These are phyloP conservation scores for Erysiphe pulchra DNA, from an alignment of 2,329 filamentous ascomycete species.

Conservation along the genomic window DNA sequence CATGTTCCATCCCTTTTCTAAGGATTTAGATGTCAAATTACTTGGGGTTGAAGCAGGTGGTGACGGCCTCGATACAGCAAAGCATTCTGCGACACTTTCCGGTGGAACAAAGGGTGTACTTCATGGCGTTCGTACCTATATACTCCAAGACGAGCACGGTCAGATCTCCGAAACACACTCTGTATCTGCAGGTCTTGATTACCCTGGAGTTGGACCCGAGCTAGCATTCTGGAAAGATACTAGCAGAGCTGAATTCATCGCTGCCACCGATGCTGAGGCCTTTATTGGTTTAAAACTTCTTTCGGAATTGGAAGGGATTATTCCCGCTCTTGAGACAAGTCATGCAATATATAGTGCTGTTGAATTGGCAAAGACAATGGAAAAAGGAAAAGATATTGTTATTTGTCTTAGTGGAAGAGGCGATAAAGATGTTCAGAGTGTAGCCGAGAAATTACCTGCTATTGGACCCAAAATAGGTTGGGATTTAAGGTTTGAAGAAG, in stretches of 20 bases:
- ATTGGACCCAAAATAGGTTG: conserved; percentile 71
- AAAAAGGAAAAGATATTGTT: conserved; percentile 67
- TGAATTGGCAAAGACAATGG: conserved; percentile 79
- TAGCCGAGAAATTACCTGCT: conserved; percentile 76
- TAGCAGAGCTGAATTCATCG: conserved; percentile 63
- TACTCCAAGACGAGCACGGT: conserved; percentile 76
- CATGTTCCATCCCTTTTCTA: conserved; percentile 94
- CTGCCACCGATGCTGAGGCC: conserved; percentile 76
- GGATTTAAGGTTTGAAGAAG: conserved; percentile 29
- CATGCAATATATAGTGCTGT: conserved; percentile 81
- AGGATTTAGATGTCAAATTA: conserved; percentile 63
- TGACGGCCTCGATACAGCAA: conserved; percentile 63
- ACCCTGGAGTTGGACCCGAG: conserved; percentile 89
- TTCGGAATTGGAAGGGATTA: conserved; percentile 80
- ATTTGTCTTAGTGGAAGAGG: conserved; percentile 83
- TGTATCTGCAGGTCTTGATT: conserved; percentile 86
- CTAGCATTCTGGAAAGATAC: conserved; percentile 81
- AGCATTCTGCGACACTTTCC: conserved; percentile 70
- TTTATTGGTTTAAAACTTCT: conserved; percentile 69
- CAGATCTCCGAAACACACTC: conserved; percentile 93
- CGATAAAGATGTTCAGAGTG: conserved; percentile 96
- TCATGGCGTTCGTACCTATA: conserved; percentile 87
- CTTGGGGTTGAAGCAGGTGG: conserved; percentile 89
- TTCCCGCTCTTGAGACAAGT: conserved; percentile 78
- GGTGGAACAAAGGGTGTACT: conserved; percentile 78